Base-by-base conservation (phyloP, 257 asterid species). In the Nicotiana tabacum region DNA sequence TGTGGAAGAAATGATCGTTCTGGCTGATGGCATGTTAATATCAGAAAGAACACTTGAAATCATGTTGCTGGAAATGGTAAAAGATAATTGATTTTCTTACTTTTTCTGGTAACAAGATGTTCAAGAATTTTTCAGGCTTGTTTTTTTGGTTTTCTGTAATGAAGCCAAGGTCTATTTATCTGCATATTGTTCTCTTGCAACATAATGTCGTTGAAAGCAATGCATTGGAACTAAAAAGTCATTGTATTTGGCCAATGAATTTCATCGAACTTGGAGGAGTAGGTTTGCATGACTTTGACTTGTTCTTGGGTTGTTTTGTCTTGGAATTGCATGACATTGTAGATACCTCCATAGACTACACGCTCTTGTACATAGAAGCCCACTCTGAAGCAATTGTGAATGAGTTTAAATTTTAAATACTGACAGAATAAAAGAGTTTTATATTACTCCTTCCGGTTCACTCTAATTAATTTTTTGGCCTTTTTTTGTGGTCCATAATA, bases 1-100 rank as follows among this genome's bases (percentile, higher is more conserved):
- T 32, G 89, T 87, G 0, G 91, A 79, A 39, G 91, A 82, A 2
- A 90, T 77, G 4, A 90, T 76, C 27, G 89, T 86, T 83, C 82
- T 85, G 2, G 89, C 89, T n/a, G 89, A 85, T 24, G 89, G 87
- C 84, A 83, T 57, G 83, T 84, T 84, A 35, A 79, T 57, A 57
- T 85, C 86, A 16, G 90, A 76, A 46, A 87, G 16, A 80, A 88
- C 77, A 77, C 46, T 77, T 53, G 92, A 83, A 53, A 82, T 12
- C 90, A 85, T 81, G 12, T 24, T 60, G 37, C 8, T 46, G 78
- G 18, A 53, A 53, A 64, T 27, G 37, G 37, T 64, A 4, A 24
- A 3, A 29, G 17, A 27, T 9, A 27, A 64, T 64, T 64, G 35
- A 2, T 64, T 27, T 27, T 3, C 5, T 64, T 27, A 9, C 29